Conservation (phyloP, 257 asterid species). For the Fraxinus excelsior region DNA sequence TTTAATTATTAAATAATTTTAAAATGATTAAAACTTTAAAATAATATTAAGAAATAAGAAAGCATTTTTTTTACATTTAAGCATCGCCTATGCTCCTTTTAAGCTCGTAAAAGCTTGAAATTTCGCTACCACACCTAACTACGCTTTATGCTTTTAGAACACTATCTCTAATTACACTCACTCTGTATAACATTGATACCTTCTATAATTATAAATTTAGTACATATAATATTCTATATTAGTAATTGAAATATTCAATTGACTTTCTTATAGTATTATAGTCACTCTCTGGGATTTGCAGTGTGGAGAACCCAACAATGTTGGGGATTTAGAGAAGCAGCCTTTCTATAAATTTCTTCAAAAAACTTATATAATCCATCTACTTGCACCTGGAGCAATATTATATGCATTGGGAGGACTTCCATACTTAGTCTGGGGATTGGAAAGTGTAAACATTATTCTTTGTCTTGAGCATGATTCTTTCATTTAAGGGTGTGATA, state of each 20-base stretch:
- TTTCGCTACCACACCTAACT: too few relatives aligned
- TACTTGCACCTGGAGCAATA: slow-evolving; percentile 54
- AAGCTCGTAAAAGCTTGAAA: too few relatives aligned
- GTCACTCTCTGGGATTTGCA: slow-evolving; percentile 10
- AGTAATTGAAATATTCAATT: neutral
- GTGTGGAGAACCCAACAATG: slow-evolving; percentile 68
- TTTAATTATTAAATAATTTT: too few relatives aligned
- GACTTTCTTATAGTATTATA: neutral
- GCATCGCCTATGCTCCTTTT: too few relatives aligned
- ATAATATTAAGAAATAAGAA: too few relatives aligned
- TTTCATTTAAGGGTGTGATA: neutral
- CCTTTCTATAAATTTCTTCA: slow-evolving; percentile 57
- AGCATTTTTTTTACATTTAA: too few relatives aligned
- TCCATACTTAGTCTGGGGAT: slow-evolving; percentile 82
- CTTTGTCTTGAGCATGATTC: neutral
- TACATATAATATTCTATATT: too few relatives aligned
- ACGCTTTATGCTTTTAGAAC: too few relatives aligned
- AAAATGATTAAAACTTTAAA: too few relatives aligned
- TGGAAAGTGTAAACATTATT: slow-evolving; percentile 44
- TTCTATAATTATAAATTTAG: too few relatives aligned
- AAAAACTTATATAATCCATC: slow-evolving; percentile 50
- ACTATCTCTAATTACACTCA: too few relatives aligned
- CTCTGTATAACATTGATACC: too few relatives aligned
- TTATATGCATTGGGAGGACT: slow-evolving; percentile 75
- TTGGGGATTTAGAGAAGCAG: slow-evolving; percentile 74